Conservation (phyloP, 306 rosid species). For the Cicer pinnatifidum region DNA sequence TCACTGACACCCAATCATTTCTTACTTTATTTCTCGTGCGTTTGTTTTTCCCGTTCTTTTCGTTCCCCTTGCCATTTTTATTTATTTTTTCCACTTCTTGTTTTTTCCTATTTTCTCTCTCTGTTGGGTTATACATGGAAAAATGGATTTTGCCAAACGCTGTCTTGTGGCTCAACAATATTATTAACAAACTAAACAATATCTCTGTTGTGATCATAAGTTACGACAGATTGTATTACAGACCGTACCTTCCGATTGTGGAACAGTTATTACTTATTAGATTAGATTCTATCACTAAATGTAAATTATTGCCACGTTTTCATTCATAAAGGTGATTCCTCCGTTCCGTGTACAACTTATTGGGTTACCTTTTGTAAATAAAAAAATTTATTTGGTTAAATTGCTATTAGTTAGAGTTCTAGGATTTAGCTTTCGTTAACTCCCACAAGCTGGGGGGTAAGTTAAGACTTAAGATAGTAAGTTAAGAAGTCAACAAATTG, state of each 20-base stretch:
- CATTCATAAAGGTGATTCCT: not conserved
- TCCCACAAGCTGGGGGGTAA: no score
- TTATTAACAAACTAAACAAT: not conserved
- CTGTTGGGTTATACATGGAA: not conserved
- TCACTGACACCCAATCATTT: conserved; percentile 23
- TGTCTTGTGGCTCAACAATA: not conserved
- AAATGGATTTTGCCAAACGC: not conserved
- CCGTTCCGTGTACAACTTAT: no score
- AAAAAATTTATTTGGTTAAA: no score
- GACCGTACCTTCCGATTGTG: not conserved
- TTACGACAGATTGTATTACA: not conserved
- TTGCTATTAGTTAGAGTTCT: no score
- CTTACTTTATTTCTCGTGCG: conserved; percentile 13
- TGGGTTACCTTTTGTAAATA: no score
- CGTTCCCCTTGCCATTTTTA: not conserved
- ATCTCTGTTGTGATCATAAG: not conserved
- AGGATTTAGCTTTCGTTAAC: no score
- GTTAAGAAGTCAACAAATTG: no score
- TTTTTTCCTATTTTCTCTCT: not conserved
- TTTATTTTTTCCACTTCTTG: not conserved
- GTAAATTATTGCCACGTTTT: not conserved
- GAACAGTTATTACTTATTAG: not conserved
- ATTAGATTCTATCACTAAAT: not conserved
- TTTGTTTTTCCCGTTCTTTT: conserved; percentile 29
- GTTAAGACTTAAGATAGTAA: no score